Base-by-base conservation (phyloP, 352 stramenopile species). In the Phytophthora litchii region DNA sequence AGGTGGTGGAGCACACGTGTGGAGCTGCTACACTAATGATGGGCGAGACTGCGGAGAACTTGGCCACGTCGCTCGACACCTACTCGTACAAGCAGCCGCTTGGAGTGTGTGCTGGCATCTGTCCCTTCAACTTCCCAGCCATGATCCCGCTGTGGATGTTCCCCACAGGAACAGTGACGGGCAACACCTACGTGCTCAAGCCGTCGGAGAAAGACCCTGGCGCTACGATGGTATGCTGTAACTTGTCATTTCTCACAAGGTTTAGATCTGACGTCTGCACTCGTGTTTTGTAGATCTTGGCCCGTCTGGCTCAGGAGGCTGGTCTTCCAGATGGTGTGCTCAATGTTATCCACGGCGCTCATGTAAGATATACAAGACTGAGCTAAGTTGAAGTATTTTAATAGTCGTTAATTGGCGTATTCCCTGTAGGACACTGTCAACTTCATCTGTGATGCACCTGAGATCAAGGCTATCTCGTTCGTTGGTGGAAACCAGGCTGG, bases 121-220 rank as follows among this genome's bases (percentile, higher is more conserved):
- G 88, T 49, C 94, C 93, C 9, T 98, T 98, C 71, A 98, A 98
- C 68, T 98, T 98, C 79, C 95, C 95, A 9, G 94, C 93, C 40
- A 99, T 99, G 97, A 99, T 99, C 63, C 95, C 96, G 13, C 67
- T 99, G 0, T 96, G 89, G 89, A 93, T 94, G 91, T 88, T 96
- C 71, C 88, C 90, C 21, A 83, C 94, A 9, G 86, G 80, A 19
- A 90, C 89, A 19, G 91, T 96, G 35, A 85, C 81, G 13, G 97
- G 97, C 29, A 99, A 99, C 80, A 98, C 96, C 9, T 98, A 97
- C 72, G 74, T 99, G 10, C 74, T 99, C 32, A 99, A 99, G 80
- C 94, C 94, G 4, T 97, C 87, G 10, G 94, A 98, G 72, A 97
- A 97, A 70, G 89, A 94, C 61, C 92, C 93, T 7, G 88, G 89